Evolutionary conservation across 2,329 filamentous ascomycete species (phyloP).

Genomic region (Colletotrichum ledebouriae): DNA sequence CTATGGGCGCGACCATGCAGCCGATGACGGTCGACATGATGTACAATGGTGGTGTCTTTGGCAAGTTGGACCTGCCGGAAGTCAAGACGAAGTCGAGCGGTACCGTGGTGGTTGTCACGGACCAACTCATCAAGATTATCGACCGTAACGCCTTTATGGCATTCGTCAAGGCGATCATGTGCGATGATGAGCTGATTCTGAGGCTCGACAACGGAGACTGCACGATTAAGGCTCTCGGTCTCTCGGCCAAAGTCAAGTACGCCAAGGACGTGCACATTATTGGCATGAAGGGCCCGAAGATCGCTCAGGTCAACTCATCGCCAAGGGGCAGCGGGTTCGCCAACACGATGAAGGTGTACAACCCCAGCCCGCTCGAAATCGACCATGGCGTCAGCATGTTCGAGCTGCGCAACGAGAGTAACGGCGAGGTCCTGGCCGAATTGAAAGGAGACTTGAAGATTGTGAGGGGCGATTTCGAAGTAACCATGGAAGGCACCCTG

Average conservation of each 20-base stretch:
- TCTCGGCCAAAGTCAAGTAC: conserved; percentile 46
- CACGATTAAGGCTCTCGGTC: conserved; percentile 46
- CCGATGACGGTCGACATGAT: conserved; percentile 49
- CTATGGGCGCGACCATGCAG: conserved; percentile 49
- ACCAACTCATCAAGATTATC: conserved; percentile 49
- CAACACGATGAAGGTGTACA: conserved; percentile 47
- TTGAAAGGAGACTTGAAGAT: conserved; percentile 50
- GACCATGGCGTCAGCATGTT: conserved; percentile 50
- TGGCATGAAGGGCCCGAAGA: conserved; percentile 47
- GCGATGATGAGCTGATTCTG: conserved; percentile 47
- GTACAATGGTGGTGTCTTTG: conserved; percentile 49
- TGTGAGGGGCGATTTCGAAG: conserved; percentile 47
- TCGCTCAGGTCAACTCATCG: conserved; percentile 44
- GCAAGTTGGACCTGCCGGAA: conserved; percentile 49
- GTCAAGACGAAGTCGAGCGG: conserved; percentile 48
- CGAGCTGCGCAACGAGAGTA: conserved; percentile 48
- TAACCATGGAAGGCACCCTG: conserved; percentile 47
- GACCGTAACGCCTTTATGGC: conserved; percentile 48
- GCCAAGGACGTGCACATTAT: conserved; percentile 48
- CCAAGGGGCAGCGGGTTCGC: conserved; percentile 40
- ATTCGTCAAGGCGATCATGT: conserved; percentile 50
- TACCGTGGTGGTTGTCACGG: conserved; percentile 45
- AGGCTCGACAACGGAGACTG: conserved; percentile 49
- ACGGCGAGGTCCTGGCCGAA: conserved; percentile 46
- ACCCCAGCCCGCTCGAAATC: conserved; percentile 51